Conservation (phyloP, 495 filamentous ascomycete species). For the Penicillium desertorum region DNA sequence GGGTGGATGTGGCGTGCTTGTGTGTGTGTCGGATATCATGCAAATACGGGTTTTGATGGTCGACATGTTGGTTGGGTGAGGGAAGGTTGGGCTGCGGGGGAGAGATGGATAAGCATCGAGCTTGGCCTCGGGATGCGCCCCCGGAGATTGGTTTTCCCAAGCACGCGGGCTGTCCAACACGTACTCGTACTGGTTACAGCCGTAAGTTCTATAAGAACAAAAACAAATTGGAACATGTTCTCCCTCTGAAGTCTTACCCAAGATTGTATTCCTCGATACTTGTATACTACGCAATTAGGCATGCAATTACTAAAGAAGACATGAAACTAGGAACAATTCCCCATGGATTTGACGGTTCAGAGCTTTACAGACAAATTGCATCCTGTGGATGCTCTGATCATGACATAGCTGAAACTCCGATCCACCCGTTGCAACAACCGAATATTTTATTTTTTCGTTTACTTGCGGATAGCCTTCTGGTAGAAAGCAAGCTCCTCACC, state of each 20-base stretch:
- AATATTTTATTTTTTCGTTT: conserved; percentile 52
- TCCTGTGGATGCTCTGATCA: conserved; percentile 45
- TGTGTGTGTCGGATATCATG: conserved; percentile 67
- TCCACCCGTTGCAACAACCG: conserved; percentile 42
- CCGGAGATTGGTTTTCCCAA: background rate
- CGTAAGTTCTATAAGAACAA: background rate
- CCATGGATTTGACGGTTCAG: conserved; percentile 45
- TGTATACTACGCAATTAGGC: background rate
- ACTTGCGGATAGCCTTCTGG: conserved; percentile 97
- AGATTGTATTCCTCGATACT: background rate
- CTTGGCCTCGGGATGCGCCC: background rate
- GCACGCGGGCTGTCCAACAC: too few relatives aligned
- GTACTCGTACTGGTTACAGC: too few relatives aligned
- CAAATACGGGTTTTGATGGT: conserved; percentile 51
- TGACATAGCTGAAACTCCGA: conserved; percentile 52
- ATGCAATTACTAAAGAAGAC: conserved; percentile 19
- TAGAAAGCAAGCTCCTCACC: conserved; percentile 99
- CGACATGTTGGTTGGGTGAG: conserved; percentile 18
- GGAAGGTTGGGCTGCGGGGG: background rate
- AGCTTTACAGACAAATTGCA: conserved; percentile 47
- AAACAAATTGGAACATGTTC: background rate
- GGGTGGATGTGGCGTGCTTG: conserved; percentile 31
- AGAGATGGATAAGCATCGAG: background rate
- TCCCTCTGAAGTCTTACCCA: background rate
- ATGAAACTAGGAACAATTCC: conserved; percentile 38